Conservation (phyloP, 1,284 basidiomycete genomes). For the Singerocomus rubriflavus region DNA sequence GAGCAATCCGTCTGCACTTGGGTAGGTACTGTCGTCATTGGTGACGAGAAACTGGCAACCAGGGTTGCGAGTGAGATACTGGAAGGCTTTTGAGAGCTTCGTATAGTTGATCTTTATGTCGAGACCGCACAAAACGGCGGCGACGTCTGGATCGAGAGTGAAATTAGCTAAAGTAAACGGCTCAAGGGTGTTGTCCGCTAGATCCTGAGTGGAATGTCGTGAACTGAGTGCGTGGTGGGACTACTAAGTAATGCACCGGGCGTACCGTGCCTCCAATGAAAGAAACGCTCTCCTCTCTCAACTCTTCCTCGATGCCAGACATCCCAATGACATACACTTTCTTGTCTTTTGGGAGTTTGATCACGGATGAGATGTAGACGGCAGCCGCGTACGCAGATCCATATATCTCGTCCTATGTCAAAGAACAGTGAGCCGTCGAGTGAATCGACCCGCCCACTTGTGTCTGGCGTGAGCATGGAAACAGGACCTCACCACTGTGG, state of each 20-base stretch:
- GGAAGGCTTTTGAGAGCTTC: constrained; percentile 91
- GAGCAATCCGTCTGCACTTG: constrained; percentile 75
- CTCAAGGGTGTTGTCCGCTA: constrained; percentile 75
- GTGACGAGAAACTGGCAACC: constrained; percentile 88
- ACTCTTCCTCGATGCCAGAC: constrained; percentile 90
- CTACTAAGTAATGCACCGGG: constrained; percentile 4
- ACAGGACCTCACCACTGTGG: constrained; percentile 58
- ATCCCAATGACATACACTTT: constrained; percentile 97
- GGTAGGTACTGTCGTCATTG: constrained; percentile 92
- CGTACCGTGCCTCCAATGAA: constrained; percentile 86
- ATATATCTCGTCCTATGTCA: constrained; percentile 88
- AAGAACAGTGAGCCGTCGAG: neutral
- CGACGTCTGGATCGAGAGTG: constrained; percentile 75
- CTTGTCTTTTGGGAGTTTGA: constrained; percentile 88
- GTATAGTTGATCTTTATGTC: constrained; percentile 84
- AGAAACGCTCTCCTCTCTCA: constrained; percentile 77
- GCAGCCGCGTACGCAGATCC: constrained; percentile 95
- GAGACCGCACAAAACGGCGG: constrained; percentile 89
- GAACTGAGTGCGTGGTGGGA: neutral
- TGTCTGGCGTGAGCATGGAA: constrained; percentile 1
- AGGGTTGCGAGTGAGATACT: constrained; percentile 80
- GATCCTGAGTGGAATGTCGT: constrained; percentile 53
- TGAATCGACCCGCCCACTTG: neutral
- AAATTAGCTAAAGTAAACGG: constrained; percentile 71
- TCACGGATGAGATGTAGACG: constrained; percentile 86